These are phyloP conservation scores for Filobasidium floriforme DNA, from an alignment of 768 basidiomycete genomes.

Conservation along the genomic window DNA sequence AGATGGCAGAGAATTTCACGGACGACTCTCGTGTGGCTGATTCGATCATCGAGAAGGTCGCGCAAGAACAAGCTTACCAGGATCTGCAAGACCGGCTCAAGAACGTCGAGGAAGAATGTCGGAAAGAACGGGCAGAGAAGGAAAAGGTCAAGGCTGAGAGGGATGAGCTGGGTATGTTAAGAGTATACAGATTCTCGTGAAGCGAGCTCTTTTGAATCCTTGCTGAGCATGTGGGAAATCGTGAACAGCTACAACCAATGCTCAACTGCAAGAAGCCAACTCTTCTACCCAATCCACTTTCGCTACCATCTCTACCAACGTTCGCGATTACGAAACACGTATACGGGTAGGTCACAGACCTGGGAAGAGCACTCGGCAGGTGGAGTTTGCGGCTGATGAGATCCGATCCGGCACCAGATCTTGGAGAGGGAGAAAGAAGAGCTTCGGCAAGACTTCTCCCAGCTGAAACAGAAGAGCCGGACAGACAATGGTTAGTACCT, in stretches of 20 bases:
- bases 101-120: conserved; percentile 10
- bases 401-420: not conserved
- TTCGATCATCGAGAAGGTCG: conserved; percentile 17
- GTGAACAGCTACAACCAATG: conserved; percentile 5
- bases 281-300: conserved; percentile 4
- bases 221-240: not conserved
- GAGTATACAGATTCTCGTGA: not conserved
- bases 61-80: conserved; percentile 22
- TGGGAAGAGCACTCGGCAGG: not conserved
- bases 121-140: conserved; percentile 13
- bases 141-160: conserved; percentile 14
- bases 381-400: not conserved
- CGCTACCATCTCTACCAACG: conserved; percentile 7
- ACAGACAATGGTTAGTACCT: conserved; percentile 18
- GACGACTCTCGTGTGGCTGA: conserved; percentile 1
- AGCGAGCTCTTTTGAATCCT: not conserved
- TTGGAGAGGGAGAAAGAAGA: conserved; percentile 20
- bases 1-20: not conserved
- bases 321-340: conserved; percentile 19
- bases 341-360: conserved; percentile 6
- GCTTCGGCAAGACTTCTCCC: conserved; percentile 9
- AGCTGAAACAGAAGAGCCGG: conserved; percentile 18
- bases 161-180: conserved; percentile 21
- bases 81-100: conserved; percentile 17
- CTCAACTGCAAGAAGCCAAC: conserved; percentile 19